phyloP scores from a whole-genome alignment of 176 grass and related monocot genomes.

The Cenchrus americanus region DNA sequence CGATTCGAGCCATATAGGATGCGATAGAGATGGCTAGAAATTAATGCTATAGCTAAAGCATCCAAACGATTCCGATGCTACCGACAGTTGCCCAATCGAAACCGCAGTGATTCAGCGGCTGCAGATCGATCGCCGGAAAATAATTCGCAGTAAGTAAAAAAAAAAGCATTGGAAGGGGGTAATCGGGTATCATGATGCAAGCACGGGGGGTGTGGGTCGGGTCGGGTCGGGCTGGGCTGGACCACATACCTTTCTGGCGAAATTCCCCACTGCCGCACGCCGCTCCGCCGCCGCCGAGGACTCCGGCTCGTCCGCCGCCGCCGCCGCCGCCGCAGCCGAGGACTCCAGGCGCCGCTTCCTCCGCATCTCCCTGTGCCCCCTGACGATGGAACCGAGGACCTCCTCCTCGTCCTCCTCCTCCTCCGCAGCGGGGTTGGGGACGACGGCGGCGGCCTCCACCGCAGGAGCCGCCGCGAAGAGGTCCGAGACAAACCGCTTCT shows the following conservation, averaged over 20 bases:
- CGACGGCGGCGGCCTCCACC: not conserved
- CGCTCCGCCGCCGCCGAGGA: not conserved
- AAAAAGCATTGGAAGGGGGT: not conserved
- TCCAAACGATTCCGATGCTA: slow-evolving; percentile 1
- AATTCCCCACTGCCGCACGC: slow-evolving; percentile 37
- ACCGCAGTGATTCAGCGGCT: not conserved
- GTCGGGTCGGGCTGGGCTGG: slow-evolving; percentile 48
- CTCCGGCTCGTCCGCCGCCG: not conserved
- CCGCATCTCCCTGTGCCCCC: slow-evolving; percentile 36
- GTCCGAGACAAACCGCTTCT: slow-evolving; percentile 66
- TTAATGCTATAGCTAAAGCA: slow-evolving; percentile 4
- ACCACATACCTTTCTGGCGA: slow-evolving; percentile 53
- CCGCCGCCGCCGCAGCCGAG: not conserved
- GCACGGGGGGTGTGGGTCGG: slow-evolving; percentile 18
- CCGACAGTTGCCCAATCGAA: not conserved
- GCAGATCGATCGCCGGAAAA: slow-evolving; percentile 22
- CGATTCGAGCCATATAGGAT: not conserved
- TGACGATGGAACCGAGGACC: slow-evolving; percentile 28
- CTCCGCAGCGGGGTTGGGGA: not conserved
- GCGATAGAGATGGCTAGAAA: slow-evolving; percentile 2
- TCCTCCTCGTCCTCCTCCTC: slow-evolving; percentile 13
- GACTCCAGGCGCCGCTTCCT: not conserved
- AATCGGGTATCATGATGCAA: slow-evolving; percentile 29
- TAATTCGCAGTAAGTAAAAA: not conserved
- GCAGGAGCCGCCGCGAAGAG: slow-evolving; percentile 59